Evolutionary conservation across 2,329 filamentous ascomycete genomes (phyloP), one percentile per base, ranked within the genome.

Genomic region (Pseudogymnoascus sp.): DNA sequence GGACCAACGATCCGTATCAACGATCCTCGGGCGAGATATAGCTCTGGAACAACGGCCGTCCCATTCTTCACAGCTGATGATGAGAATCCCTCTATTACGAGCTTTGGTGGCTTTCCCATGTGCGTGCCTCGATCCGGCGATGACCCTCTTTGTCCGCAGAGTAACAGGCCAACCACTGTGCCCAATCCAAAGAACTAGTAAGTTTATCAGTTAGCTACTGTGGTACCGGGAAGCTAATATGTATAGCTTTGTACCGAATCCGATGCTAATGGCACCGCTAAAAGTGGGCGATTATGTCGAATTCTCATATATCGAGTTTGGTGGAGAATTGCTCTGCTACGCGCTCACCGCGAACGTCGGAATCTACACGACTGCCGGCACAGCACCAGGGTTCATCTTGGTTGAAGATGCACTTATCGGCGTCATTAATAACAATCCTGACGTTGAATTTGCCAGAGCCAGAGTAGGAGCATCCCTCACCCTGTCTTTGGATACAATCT

Each of bases 61-160:
- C 78, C 78, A 0, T 75, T 77, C 63, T 81, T 80, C 70, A 78
- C 78, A 0, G 78, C 78, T 1, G 80, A 82, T 65, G 79, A 80
- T 62, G 72, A 77, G 63, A 82, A 76, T 64, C 80, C 80, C 0
- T 78, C 76, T 60, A 74, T 82, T 62, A 76, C 74, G 1, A 76
- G 78, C 1, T 82, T 80, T 69, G 78, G 77, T 11, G 80, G 80
- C 0, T 82, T 81, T 60, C 80, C 80, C 1, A 82, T 82, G 79
- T 82, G 80, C 63, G 77, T 82, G 16, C 79, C 78, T 0, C 73
- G 80, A 14, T 76, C 75, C 21, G 64, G 70, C 23, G 70, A 68
- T 36, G 74, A 77, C 44, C 60, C 69, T 0, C 69, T 72, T 14
- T 79, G 77, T 64, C 75, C 75, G 6, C 50, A 64, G 10, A 72